Evolutionary conservation across 805 yeast species (phyloP), one percentile per base, ranked within the genome.

Genomic region (Candida pini): DNA sequence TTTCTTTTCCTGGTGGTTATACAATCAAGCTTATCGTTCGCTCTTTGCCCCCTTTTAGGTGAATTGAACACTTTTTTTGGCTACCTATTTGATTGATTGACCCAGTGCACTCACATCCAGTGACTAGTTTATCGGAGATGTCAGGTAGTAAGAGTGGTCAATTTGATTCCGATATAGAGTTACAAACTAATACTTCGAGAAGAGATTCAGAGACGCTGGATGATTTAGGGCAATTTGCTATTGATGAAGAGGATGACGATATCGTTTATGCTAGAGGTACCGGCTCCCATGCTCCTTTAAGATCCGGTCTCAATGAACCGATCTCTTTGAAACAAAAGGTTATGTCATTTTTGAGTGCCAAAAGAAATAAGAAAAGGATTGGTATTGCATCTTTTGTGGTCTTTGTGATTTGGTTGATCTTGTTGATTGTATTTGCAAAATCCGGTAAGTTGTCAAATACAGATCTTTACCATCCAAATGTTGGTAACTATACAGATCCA

Each of bases 391-490:
- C 49, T 27, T 33, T 33, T 5, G 25, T 53, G 3, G 34, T 49
- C 10, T 41, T 51, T 9, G n/a, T 50, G 2, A 25, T 53, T 1
- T 60, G 64, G 64, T 29, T 51, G 2, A 30, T 47, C 3, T 34
- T 48, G 17, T 31, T 58, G 20, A 33, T 51, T 6, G 30, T 37
- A 6, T 56, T 51, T 35, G 53, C 58, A 4, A 39, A 36, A 9
- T 36, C 32, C 6, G 49, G 52, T 5, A 41, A 42, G 9, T 29
- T 51, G 2, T 30, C 43, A 18, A 45, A 51, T 27, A 34, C 41
- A 12, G 39, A 40, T 23, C 18, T 42, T 17, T 41, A 40, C 18
- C 25, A 29, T 7, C 51, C 51, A 9, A 30, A 32, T 16, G 45
- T 41, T 31, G 47, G 47, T 6, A 29, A 29, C 8, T 31, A 30